Conservation (phyloP, 208 protist genomes). For the Zelonia costaricensis region DNA sequence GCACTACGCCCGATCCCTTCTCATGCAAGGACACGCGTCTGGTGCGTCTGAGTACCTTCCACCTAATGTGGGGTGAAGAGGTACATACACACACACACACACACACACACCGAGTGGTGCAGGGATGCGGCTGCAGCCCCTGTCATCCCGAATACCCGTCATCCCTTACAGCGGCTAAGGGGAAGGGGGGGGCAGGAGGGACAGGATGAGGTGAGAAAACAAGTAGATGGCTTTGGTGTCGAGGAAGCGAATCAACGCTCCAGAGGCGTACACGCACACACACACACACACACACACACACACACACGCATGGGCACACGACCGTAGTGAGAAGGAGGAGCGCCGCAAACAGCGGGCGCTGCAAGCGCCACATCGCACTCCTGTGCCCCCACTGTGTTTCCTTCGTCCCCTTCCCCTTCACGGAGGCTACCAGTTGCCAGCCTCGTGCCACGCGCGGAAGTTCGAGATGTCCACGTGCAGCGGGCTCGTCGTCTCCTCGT, state of each 20-base stretch:
- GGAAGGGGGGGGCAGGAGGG: neutral
- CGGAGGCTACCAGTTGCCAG: constrained; percentile 82
- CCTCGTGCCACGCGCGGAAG: constrained; percentile 89
- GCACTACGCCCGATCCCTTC: too few species aligned
- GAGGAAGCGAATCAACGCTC: too few species aligned
- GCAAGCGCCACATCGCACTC: neutral
- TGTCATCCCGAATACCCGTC: too few species aligned
- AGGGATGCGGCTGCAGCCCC: too few species aligned
- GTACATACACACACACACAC: neutral
- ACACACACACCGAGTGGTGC: neutral
- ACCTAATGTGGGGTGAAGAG: too few species aligned
- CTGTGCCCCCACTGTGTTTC: neutral
- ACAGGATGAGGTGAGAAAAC: neutral
- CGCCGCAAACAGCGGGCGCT: neutral
- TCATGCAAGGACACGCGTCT: too few species aligned
- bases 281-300: neutral
- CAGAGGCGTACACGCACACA: neutral
- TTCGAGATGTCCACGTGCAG: constrained; percentile 76
- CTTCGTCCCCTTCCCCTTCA: neutral
- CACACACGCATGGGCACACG: neutral
- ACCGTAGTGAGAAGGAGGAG: neutral
- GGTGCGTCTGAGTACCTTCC: too few species aligned
- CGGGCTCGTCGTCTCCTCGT: constrained; percentile 73
- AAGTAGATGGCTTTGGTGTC: too few species aligned
- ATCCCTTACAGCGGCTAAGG: too few species aligned